Evolutionary conservation across 176 grass and related monocot genomes (phyloP), one percentile per base, ranked within the genome.

Genomic region (Zizania latifolia): DNA sequence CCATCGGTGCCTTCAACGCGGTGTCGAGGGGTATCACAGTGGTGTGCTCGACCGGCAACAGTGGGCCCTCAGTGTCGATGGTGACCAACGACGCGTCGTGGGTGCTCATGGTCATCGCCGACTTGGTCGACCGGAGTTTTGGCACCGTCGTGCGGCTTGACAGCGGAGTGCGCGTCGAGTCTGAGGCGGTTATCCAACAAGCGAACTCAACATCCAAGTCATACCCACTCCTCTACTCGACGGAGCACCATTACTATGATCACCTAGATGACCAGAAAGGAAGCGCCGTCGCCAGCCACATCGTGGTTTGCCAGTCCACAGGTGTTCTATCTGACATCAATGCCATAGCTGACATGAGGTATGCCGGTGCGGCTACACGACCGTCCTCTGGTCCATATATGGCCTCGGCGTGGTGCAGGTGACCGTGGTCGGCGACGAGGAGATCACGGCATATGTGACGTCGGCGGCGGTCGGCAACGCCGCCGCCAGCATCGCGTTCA

Each of bases 81-180:
- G 12, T 87, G 10, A 11, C 23, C 2, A 92, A 91, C 26, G 76
- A 68, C 26, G 80, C 81, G 3, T 85, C 85, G 1, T 88, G 89
- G 89, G n/a, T 92, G 14, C 43, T 92, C 34, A 92, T 81, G 4
- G 89, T n/a, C n/a, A n/a, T n/a, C n/a, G n/a, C n/a, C n/a, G n/a
- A n/a, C n/a, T n/a, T n/a, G n/a, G n/a, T n/a, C n/a, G n/a, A n/a
- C n/a, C n/a, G n/a, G n/a, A n/a, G n/a, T n/a, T n/a, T n/a, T n/a
- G n/a, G n/a, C n/a, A 78, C 83, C 0, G 55, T 26, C 2, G 69
- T 86, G 4, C 28, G 28, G 12, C 78, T 82, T 2, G 44, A 21
- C 27, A 6, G 54, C 4, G 40, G 21, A 28, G 23, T 23, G 1
- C 26, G 2, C 15, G 8, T 63, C 37, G 17, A 15, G 26, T 39